A percentile compares a stretch with the other conserved stretches of the same genome.
These are phyloP conservation scores for Colletotrichum liriopes DNA, from an alignment of 2,329 filamentous ascomycete genomes.

Conservation along the genomic window DNA sequence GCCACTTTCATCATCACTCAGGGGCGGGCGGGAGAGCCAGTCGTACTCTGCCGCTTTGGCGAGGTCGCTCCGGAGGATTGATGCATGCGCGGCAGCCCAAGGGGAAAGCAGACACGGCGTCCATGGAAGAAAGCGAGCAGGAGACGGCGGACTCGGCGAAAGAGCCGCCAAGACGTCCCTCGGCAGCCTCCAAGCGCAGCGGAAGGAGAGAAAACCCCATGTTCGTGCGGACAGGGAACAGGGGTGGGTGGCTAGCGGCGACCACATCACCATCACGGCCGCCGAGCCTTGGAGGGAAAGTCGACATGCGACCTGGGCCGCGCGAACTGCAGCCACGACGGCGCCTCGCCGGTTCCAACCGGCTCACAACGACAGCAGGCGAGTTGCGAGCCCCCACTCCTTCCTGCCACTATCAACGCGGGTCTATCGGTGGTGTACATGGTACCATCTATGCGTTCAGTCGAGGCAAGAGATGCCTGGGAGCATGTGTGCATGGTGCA, in stretches of 20 bases:
- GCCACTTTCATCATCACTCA: constrained; percentile 28
- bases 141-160: background rate
- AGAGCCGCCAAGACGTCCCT: constrained; percentile 32
- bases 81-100: constrained; percentile 10
- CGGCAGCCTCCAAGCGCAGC: background rate
- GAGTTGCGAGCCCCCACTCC: background rate
- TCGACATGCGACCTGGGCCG: constrained; percentile 2
- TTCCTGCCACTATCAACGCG: background rate
- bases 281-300: background rate
- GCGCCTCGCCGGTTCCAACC: background rate
- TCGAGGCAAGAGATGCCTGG: background rate
- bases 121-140: background rate
- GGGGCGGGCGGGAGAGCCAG: background rate
- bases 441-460: background rate
- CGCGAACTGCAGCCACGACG: background rate
- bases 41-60: background rate
- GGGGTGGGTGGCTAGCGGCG: background rate
- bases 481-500: background rate
- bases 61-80: constrained; percentile 5
- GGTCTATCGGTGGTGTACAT: too few relatives aligned
- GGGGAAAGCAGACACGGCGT: background rate
- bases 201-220: background rate
- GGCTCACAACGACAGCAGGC: too few relatives aligned
- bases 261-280: constrained; percentile 1
- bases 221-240: background rate